Evolutionary conservation across 805 yeast species (phyloP).

Genomic region (Barnettozyma populi): DNA sequence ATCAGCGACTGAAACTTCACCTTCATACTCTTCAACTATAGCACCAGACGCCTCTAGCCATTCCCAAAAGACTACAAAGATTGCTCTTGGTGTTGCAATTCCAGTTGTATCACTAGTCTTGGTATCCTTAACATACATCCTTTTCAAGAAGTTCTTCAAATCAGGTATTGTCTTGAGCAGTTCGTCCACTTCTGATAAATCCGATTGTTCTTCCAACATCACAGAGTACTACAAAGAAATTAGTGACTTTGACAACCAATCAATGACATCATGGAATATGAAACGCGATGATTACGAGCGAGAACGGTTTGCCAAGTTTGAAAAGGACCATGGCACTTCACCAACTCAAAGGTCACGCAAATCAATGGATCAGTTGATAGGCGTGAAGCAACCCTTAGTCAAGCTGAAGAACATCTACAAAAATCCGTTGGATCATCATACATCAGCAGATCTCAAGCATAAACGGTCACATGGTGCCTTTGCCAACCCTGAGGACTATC

Average conservation of each 20-base stretch:
- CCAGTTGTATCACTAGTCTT: constrained; percentile 19
- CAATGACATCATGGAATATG: constrained; percentile 22
- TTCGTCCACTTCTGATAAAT: constrained; percentile 2
- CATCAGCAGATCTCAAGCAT: not conserved
- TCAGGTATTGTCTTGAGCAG: not conserved
- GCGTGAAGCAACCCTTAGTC: constrained; percentile 1
- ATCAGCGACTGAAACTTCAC: not conserved
- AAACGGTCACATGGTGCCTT: constrained; percentile 13
- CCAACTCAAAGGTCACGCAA: constrained; percentile 1
- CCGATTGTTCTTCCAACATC: constrained; percentile 7
- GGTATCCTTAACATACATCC: constrained; percentile 3
- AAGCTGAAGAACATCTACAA: constrained; percentile 7
- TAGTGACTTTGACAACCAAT: constrained; percentile 18
- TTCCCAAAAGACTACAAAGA: constrained; percentile 2
- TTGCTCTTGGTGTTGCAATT: constrained; percentile 23
- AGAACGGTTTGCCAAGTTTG: constrained; percentile 1
- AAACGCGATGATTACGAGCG: constrained; percentile 21
- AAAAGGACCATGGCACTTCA: not conserved
- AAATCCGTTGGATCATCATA: not conserved
- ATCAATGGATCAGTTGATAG: constrained; percentile 2
- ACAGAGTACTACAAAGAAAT: constrained; percentile 20
- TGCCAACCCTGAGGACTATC: constrained; percentile 24
- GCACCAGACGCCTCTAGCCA: not conserved
- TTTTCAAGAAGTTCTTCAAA: constrained; percentile 12
- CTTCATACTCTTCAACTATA: not conserved